Evolutionary conservation across 257 asterid species (phyloP), one percentile per base, ranked within the genome.

Genomic region (Solanum ossicruentum): DNA sequence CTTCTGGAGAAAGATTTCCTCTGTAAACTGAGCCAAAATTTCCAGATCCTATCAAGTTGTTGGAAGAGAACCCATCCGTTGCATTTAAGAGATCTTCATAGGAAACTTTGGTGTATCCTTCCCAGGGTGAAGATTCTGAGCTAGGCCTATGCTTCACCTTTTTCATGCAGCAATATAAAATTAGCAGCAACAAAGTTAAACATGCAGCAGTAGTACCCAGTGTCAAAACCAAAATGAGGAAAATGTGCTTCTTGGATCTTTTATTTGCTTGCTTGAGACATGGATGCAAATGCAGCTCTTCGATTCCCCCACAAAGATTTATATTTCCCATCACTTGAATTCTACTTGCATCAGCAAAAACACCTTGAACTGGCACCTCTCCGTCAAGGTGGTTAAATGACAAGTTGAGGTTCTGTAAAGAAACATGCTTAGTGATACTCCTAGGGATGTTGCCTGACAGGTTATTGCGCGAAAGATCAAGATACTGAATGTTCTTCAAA

Each of bases 381-480:
- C 94, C 94, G 18, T 89, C 93, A 13, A 90, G 87, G 54, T 84
- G 57, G 81, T 91, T 91, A 88, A 88, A 90, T 4, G 93, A 92
- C 12, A 92, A 85, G 81, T 92, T 89, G 51, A 92, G 78, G 54
- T 86, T 69, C 23, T 58, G 57, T 49, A 90, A 71, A 57, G 89
- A 84, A 26, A 88, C 49, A 58, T 88, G 83, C 75, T 78, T 72
- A 13, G 28, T 84, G 47, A 92, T 66, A 70, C 81, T 67, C 57
- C 10, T 58, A 58, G 93, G 92, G 86, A 89, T 87, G 8, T 81
- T 63, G 26, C 94, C 91, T 16, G 91, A 83, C 65, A 89, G 85
- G 36, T 84, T 88, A 83, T 89, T 89, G 28, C 70, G 32, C 6
- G 94, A 91, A 32, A 91, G 88, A 80, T 89, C 92, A 69, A 91